A percentile compares a stretch with the other conserved stretches of the same genome.
Evolutionary conservation across 176 grass and related monocot genomes (phyloP).

Genomic region (Zea luxurians): DNA sequence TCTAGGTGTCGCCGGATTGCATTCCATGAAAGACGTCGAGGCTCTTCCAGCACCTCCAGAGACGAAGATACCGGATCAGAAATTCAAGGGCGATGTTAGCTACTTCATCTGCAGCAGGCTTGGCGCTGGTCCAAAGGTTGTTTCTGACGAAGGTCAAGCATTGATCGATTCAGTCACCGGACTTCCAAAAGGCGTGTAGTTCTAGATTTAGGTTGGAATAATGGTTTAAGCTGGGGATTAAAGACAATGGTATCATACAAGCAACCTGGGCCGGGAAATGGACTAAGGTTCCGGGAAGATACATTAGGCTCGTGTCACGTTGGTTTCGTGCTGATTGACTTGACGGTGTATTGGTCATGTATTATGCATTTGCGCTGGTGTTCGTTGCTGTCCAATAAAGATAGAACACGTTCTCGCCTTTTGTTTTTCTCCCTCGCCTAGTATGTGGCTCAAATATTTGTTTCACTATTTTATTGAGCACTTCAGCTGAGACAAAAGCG

Average conservation of each 20-base stretch:
- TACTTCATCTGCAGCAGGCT: constrained; percentile 59
- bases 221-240: not conserved
- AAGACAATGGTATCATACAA: not conserved
- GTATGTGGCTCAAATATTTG: not conserved
- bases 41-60: constrained; percentile 60
- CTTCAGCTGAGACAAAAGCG: not conserved
- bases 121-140: constrained; percentile 43
- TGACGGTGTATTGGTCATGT: constrained; percentile 1
- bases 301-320: not conserved
- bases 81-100: constrained; percentile 45
- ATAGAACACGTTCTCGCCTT: not conserved
- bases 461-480: not conserved
- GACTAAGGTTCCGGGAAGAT: not conserved
- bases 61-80: constrained; percentile 51
- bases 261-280: not conserved
- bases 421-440: not conserved
- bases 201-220: not conserved
- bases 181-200: constrained; percentile 46
- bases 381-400: not conserved
- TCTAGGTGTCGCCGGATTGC: constrained; percentile 58
- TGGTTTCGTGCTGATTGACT: not conserved
- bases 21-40: constrained; percentile 65
- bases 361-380: not conserved
- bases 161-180: constrained; percentile 49
- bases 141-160: constrained; percentile 27